Conservation (phyloP, 2,329 filamentous ascomycete species). For the Elsinoe fawcettii region DNA sequence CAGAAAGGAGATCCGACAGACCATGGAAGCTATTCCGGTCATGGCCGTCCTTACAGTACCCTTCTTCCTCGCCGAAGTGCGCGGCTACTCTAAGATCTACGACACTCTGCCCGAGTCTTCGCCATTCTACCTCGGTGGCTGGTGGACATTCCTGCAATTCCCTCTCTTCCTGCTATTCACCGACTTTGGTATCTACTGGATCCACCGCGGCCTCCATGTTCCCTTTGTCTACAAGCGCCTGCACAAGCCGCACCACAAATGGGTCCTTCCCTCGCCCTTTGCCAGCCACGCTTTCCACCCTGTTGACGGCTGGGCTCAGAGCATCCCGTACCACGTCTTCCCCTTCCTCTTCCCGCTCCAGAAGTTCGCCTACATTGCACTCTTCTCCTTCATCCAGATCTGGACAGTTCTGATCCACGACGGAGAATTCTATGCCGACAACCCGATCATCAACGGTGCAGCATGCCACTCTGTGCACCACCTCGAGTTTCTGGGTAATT, state of each 20-base stretch:
- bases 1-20: conserved; percentile 73
- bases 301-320: conserved; percentile 81
- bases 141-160: conserved; percentile 77
- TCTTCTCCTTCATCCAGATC: conserved; percentile 90
- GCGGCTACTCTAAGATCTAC: conserved; percentile 81
- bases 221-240: conserved; percentile 74
- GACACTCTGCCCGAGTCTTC: conserved; percentile 48
- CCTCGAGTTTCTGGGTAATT: conserved; percentile 82
- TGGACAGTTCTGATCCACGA: conserved; percentile 97
- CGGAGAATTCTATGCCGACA: conserved; percentile 87
- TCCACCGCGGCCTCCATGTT: conserved; percentile 79
- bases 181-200: conserved; percentile 85
- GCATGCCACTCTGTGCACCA: conserved; percentile 94
- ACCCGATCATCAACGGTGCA: conserved; percentile 85
- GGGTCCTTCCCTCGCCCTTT: conserved; percentile 96
- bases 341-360: conserved; percentile 88
- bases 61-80: conserved; percentile 74
- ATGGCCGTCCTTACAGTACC: conserved; percentile 78
- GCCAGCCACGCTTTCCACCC: conserved; percentile 94
- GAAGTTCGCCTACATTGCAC: conserved; percentile 75
- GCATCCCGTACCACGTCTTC: conserved; percentile 85
- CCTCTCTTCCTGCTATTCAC: conserved; percentile 83
- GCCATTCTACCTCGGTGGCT: conserved; percentile 63
- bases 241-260: conserved; percentile 98
- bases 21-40: conserved; percentile 65